A percentile compares a stretch with the other conserved stretches of the same genome.
phyloP scores from a whole-genome alignment of 495 filamentous ascomycete species.

The Endocarpon pusillum region DNA sequence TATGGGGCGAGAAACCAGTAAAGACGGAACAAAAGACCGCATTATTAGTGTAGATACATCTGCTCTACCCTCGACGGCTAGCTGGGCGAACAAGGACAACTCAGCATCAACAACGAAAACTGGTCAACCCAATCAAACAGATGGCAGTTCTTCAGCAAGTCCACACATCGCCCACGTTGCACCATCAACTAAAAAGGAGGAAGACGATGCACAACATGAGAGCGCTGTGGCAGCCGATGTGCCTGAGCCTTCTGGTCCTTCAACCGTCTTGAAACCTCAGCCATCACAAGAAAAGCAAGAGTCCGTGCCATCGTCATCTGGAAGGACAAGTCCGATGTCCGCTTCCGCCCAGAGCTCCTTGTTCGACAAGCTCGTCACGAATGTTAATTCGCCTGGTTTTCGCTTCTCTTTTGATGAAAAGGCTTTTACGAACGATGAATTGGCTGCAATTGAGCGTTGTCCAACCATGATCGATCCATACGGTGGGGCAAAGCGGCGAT shows the following conservation, averaged over 20 bases:
- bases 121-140: conserved; percentile 59
- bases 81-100: conserved; percentile 71
- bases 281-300: background rate
- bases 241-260: conserved; percentile 2
- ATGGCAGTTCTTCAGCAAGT: conserved; percentile 64
- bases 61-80: conserved; percentile 80
- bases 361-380: conserved; percentile 32
- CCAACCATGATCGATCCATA: conserved; percentile 68
- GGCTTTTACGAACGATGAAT: conserved; percentile 33
- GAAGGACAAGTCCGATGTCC: conserved; percentile 9
- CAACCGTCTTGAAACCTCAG: background rate
- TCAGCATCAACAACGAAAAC: conserved; percentile 49
- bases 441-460: conserved; percentile 38
- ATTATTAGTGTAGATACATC: conserved; percentile 51
- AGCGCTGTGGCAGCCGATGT: conserved; percentile 15
- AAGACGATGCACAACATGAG: conserved; percentile 21
- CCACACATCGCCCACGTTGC: conserved; percentile 51
- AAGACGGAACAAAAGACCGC: conserved; percentile 49
- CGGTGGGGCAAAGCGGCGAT: conserved; percentile 58
- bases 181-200: conserved; percentile 27
- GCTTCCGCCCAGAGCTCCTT: conserved; percentile 18
- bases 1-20: conserved; percentile 57
- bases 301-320: conserved; percentile 3
- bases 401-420: conserved; percentile 40
- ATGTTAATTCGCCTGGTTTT: conserved; percentile 38